Percentiles rank a stretch among this genome's conserved stretches.
phyloP scores from a whole-genome alignment of 257 asterid species.

The Striga asiatica region DNA sequence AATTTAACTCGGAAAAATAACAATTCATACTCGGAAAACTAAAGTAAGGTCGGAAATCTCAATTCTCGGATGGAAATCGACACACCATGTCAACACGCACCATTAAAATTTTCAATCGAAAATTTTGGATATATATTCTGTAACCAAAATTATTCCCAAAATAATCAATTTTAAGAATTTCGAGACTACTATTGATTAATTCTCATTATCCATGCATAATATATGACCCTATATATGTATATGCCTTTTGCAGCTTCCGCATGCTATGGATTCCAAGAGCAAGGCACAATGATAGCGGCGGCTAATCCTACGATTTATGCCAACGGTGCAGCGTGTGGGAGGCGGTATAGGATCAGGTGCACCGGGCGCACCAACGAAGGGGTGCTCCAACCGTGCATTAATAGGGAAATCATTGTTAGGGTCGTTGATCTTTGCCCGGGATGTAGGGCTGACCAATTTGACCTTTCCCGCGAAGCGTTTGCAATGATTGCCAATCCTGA shows the following conservation, averaged over 20 bases:
- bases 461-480: constrained; percentile 45
- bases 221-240: too few species aligned
- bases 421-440: constrained; percentile 41
- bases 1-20: too few species aligned
- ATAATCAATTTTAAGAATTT: too few species aligned
- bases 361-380: constrained; percentile 32
- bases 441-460: constrained; percentile 28
- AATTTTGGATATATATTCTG: too few species aligned
- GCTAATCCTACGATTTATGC: constrained; percentile 20
- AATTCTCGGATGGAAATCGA: too few species aligned
- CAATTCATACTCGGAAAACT: too few species aligned
- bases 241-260: constrained; percentile 47
- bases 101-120: too few species aligned
- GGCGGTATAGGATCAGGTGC: constrained; percentile 24
- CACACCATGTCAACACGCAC: too few species aligned
- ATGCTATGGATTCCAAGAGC: constrained; percentile 28
- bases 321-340: constrained; percentile 32
- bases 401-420: constrained; percentile 22
- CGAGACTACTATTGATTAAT: too few species aligned
- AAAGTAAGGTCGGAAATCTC: too few species aligned
- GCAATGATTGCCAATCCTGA: constrained; percentile 24
- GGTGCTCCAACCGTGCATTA: constrained; percentile 28
- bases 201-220: too few species aligned
- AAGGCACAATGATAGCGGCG: constrained; percentile 34
- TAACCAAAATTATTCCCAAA: too few species aligned